Evolutionary conservation across 2,329 filamentous ascomycete species (phyloP), one percentile per base, ranked within the genome.

Genomic region (Cercospora janseana): DNA sequence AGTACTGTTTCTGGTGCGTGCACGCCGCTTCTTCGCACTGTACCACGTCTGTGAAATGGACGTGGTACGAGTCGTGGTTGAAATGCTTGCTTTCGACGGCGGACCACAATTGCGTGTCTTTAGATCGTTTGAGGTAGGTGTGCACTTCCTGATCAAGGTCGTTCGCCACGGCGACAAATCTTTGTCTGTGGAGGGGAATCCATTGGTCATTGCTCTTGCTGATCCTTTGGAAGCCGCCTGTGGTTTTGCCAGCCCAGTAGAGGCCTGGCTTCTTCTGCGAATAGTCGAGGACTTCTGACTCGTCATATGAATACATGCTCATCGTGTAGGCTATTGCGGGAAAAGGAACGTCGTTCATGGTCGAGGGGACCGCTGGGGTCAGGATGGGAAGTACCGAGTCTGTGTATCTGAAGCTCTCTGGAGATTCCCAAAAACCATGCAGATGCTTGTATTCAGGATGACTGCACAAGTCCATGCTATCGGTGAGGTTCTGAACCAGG

Each of bases 211-310:
- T 60, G 0, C 54, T 52, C n/a, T n/a, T n/a, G n/a, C n/a, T n/a
- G 6, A 26, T 0, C 65, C 67, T 29, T 67, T 48, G 37, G 7
- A 42, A 73, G 0, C 72, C 77, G 2, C 79, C 80, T 0, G 79
- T 81, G 0, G 72, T 79, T 0, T 75, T 79, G 0, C 80, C 80
- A 0, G 75, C 72, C 80, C 80, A 83, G 61, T 82, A 82, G 0
- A 82, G 58, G 2, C 72, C 73, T 27, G 76, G 72, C 1, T 56
- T 56, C 57, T 83, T 83, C 4, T 67, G 37, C 0, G 73, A 62
- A 78, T 79, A 83, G 0, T 65, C 59, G 0, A 72, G 28, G 49
- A 81, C 79, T 2, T 66, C 35, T 0, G 51, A 21, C 0, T 64
- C 59, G 2, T 72, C 61, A 56, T 80, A 80, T 3, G 57, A 52